A percentile compares a stretch with the other conserved stretches of the same genome.
Conservation (phyloP, 2,329 filamentous ascomycete species). For the Dactylellina parvicollis region DNA sequence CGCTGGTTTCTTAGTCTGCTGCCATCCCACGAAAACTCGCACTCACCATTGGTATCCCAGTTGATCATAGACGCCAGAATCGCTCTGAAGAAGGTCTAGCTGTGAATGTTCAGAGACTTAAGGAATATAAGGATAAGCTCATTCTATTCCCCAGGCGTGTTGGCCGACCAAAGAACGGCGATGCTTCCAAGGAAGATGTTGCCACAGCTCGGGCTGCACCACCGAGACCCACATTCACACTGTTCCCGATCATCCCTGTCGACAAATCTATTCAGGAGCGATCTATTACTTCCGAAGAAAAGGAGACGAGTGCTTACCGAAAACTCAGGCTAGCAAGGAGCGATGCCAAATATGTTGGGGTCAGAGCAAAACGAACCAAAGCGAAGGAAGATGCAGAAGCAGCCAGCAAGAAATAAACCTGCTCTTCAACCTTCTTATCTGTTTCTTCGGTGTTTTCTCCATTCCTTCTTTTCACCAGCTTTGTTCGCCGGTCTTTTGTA, state of each 20-base stretch:
- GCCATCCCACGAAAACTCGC: conserved; percentile 89
- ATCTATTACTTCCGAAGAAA: conserved; percentile 75
- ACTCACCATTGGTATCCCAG: conserved; percentile 93
- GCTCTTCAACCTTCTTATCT: neutral
- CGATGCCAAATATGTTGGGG: conserved; percentile 82
- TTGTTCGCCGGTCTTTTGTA: conserved; percentile 14
- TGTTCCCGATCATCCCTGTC: conserved; percentile 72
- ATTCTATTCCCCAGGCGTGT: conserved; percentile 97
- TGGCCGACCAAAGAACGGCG: conserved; percentile 92
- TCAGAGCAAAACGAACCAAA: conserved; percentile 91
- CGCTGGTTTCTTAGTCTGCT: conserved; percentile 18
- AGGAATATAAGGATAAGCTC: conserved; percentile 94
- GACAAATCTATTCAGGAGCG: conserved; percentile 63
- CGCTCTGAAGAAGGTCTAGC: conserved; percentile 93
- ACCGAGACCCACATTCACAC: conserved; percentile 59
- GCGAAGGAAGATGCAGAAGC: conserved; percentile 84
- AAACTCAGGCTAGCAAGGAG: conserved; percentile 84
- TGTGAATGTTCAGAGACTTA: conserved; percentile 95
- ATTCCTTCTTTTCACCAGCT: conserved; percentile 14
- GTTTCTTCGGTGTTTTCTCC: conserved; percentile 1
- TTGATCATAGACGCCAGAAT: conserved; percentile 97
- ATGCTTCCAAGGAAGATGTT: conserved; percentile 84
- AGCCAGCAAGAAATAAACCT: conserved; percentile 80
- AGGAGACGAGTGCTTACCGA: conserved; percentile 86
- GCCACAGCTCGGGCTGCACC: conserved; percentile 71